A percentile compares a stretch with the other conserved stretches of the same genome.
Conservation (phyloP, 2,329 filamentous ascomycete species). For the Neofusicoccum sp. region DNA sequence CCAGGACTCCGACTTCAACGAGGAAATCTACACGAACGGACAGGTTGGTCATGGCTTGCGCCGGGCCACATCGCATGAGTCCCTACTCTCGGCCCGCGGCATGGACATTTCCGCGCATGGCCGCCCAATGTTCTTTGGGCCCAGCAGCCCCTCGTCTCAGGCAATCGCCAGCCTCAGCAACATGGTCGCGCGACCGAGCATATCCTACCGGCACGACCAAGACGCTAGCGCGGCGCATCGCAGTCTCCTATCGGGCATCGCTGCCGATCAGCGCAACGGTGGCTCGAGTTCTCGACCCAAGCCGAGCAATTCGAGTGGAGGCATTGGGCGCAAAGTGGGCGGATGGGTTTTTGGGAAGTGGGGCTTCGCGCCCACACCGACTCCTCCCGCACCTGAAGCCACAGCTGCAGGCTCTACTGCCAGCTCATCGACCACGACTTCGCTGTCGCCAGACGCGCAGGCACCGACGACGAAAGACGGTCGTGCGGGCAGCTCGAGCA, state of each 20-base stretch:
- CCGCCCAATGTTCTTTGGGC: slow-evolving; percentile 62
- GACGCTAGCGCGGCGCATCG: slow-evolving; percentile 54
- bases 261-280: slow-evolving; percentile 22
- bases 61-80: slow-evolving; percentile 73
- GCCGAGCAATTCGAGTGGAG: slow-evolving; percentile 12
- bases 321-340: slow-evolving; percentile 56
- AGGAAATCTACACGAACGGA: slow-evolving; percentile 27
- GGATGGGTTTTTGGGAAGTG: slow-evolving; percentile 66
- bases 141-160: slow-evolving; percentile 36
- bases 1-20: slow-evolving; percentile 9
- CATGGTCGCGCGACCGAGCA: slow-evolving; percentile 38
- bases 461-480: neutral
- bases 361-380: slow-evolving; percentile 49
- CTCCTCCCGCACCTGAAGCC: slow-evolving; percentile 15
- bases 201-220: slow-evolving; percentile 43
- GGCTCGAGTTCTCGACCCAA: slow-evolving; percentile 6
- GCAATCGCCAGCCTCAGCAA: slow-evolving; percentile 32
- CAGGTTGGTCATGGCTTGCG: slow-evolving; percentile 30
- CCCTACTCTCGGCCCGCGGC: slow-evolving; percentile 79
- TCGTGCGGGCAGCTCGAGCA: slow-evolving; percentile 8
- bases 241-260: slow-evolving; percentile 41
- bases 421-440: slow-evolving; percentile 19
- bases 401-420: neutral
- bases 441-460: slow-evolving; percentile 10
- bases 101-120: slow-evolving; percentile 84